phyloP scores from a whole-genome alignment of 208 protist genomes.

The Leishmania major region DNA sequence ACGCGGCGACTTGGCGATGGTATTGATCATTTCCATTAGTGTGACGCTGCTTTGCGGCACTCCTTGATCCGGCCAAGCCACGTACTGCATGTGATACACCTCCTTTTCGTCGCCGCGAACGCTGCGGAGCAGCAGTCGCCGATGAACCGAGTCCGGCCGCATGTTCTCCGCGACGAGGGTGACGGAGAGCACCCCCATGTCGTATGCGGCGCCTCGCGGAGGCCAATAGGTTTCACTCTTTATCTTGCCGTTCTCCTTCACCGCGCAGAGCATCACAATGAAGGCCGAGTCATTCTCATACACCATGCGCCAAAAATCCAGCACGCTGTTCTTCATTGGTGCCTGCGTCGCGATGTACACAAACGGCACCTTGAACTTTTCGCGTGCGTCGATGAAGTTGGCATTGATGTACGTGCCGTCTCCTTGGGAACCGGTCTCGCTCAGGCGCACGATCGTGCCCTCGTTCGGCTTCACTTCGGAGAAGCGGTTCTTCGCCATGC shows the following conservation, averaged over 20 bases:
- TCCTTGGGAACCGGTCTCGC: slow-evolving; percentile 22
- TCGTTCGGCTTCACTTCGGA: slow-evolving; percentile 74
- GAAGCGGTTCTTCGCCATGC: slow-evolving; percentile 79
- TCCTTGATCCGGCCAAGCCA: slow-evolving; percentile 87
- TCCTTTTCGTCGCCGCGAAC: slow-evolving; percentile 54
- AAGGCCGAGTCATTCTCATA: slow-evolving; percentile 79
- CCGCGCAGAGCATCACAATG: slow-evolving; percentile 85
- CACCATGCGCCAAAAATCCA: slow-evolving; percentile 93
- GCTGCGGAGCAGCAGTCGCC: slow-evolving; percentile 52
- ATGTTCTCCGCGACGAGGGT: slow-evolving; percentile 43
- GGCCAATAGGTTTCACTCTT: slow-evolving; percentile 90
- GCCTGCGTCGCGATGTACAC: slow-evolving; percentile 92
- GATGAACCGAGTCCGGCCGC: slow-evolving; percentile 53
- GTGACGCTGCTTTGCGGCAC: slow-evolving; percentile 69
- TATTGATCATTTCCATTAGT: slow-evolving; percentile 82
- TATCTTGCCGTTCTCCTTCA: slow-evolving; percentile 69
- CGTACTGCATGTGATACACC: slow-evolving; percentile 84
- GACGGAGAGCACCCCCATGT: slow-evolving; percentile 60
- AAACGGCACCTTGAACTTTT: slow-evolving; percentile 68
- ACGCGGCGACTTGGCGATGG: slow-evolving; percentile 53
- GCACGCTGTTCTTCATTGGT: slow-evolving; percentile 77
- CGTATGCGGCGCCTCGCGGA: slow-evolving; percentile 33
- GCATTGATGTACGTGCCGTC: slow-evolving; percentile 89
- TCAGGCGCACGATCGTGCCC: slow-evolving; percentile 59
- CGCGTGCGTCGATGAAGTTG: slow-evolving; percentile 82